Base-by-base conservation (phyloP, 306 rosid genomes). In the Cicer pinnatifidum region DNA sequence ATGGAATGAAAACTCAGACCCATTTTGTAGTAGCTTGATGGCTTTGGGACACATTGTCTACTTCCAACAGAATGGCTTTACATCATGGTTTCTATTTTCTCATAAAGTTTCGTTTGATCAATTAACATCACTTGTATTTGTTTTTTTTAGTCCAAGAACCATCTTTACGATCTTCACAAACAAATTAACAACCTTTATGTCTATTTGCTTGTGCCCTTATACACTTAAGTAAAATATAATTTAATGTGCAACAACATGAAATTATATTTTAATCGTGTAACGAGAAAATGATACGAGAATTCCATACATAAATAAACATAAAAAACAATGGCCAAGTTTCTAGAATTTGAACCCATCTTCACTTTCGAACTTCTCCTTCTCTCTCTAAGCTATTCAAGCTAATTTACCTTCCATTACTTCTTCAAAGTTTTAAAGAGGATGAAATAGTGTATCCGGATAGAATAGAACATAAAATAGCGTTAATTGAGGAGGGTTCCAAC, bases 31-130 rank as follows among this genome's bases (percentile, higher is more conserved):
- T 47, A 88, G 88, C 80, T 83, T 91, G 58, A 89, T 78, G 63
- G 76, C 44, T 51, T 79, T 89, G 7, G 92, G 97, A 66, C 94
- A 37, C 92, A 89, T 1, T 82, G 82, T 59, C 35, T 50, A 50
- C 8, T 50, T 89, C 92, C 13, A 81, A 82, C 17, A 94, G 88
- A 67, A 88, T 80, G 71, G 61, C 83, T 62, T 79, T 84, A 71
- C 8, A 48, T 12, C 85, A 0, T 84, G 7, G 72, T 85, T 82
- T 86, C 88, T 0, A 84, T 90, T 77, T 91, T 91, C 89, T 88
- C 92, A 0, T 56, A 97, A 93, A 8, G 96, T 87, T 77, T 93
- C 98, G 2, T 90, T 86, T 0, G 84, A 65, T 65, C 85, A 79
- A 68, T 93, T 93, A 0, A 93, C 87, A 0, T 77, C 87, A 28